Percentiles rank a stretch among this genome's conserved stretches.
Conservation (phyloP, 202 grass and related monocot species). For the Sporobolus alterniflorus region DNA sequence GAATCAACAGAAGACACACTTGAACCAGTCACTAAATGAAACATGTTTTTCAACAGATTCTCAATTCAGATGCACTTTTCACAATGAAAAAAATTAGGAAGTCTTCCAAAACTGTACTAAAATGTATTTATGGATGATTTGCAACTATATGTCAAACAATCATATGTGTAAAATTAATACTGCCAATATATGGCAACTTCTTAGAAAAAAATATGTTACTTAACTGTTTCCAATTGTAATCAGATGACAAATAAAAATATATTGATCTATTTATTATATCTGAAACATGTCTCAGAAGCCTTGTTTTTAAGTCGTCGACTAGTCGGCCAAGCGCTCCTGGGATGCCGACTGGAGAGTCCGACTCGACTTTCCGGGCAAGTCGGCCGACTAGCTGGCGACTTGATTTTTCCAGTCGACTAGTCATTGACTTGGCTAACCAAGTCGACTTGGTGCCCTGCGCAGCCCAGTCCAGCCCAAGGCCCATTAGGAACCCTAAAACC, state of each 20-base stretch:
- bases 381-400: too few species aligned
- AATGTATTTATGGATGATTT: not conserved
- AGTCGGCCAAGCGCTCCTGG: too few species aligned
- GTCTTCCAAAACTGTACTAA: constrained; percentile 2
- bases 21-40: not conserved
- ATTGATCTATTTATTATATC: not conserved
- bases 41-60: not conserved
- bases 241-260: not conserved
- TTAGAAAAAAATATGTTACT: not conserved
- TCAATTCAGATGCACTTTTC: not conserved
- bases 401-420: too few species aligned
- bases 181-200: not conserved
- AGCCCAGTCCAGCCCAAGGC: too few species aligned
- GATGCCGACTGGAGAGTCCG: too few species aligned
- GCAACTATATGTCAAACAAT: not conserved
- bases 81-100: not conserved
- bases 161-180: not conserved
- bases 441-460: too few species aligned
- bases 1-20: constrained; percentile 5
- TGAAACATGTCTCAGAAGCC: constrained; percentile 1
- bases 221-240: not conserved
- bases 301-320: too few species aligned
- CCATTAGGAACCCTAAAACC: too few species aligned
- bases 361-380: too few species aligned
- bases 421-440: too few species aligned